Evolutionary conservation across 2,329 filamentous ascomycete species (phyloP).

Genomic region (Ascochyta lentis): DNA sequence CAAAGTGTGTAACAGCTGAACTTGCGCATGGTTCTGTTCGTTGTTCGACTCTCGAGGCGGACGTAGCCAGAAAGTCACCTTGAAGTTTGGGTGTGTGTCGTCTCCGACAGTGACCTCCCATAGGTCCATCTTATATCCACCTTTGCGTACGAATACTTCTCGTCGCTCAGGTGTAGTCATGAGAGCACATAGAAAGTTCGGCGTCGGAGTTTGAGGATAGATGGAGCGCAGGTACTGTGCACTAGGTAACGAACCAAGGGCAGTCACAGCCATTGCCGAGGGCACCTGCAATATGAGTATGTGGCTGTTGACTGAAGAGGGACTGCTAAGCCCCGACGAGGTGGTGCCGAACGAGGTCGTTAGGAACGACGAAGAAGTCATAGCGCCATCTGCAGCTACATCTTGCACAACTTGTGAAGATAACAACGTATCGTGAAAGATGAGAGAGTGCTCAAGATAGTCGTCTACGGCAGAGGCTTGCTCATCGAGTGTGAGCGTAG

Average conservation of each 20-base stretch:
- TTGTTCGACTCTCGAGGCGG: constrained; percentile 29
- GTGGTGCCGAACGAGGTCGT: constrained; percentile 47
- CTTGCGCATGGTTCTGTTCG: constrained; percentile 30
- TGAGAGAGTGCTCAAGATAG: constrained; percentile 81
- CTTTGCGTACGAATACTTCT: constrained; percentile 71
- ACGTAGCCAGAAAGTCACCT: constrained; percentile 82
- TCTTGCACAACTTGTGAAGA: constrained; percentile 61
- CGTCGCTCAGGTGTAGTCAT: constrained; percentile 74
- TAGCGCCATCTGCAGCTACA: constrained; percentile 36
- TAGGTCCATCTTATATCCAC: constrained; percentile 57
- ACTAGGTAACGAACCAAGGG: constrained; percentile 74
- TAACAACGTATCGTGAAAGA: constrained; percentile 69
- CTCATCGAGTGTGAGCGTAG: constrained; percentile 29
- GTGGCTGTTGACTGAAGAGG: constrained; percentile 23
- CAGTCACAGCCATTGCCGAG: constrained; percentile 56
- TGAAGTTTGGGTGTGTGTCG: constrained; percentile 81
- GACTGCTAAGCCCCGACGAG: constrained; percentile 30
- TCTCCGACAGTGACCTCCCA: constrained; percentile 69
- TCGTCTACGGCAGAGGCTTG: constrained; percentile 24
- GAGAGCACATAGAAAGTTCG: constrained; percentile 81
- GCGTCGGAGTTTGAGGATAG: constrained; percentile 79
- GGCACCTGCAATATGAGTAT: constrained; percentile 23
- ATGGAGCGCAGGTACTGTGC: constrained; percentile 71
- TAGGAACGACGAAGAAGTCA: constrained; percentile 45
- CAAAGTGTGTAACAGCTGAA: constrained; percentile 50